Evolutionary conservation across 768 basidiomycete species (phyloP).

Genomic region (Termitomyces sp.): DNA sequence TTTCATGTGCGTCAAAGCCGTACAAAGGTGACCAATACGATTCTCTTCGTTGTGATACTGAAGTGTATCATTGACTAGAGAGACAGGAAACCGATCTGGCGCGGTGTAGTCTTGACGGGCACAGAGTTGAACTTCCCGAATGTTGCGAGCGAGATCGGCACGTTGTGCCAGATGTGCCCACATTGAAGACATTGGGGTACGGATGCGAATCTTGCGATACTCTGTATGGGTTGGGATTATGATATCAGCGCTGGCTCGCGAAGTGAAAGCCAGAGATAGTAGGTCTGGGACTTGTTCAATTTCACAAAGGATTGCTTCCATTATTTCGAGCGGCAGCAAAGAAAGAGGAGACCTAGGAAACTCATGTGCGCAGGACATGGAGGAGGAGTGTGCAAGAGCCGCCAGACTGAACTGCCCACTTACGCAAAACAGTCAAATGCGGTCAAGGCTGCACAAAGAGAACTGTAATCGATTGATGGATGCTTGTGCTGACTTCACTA

Average conservation of each 20-base stretch:
- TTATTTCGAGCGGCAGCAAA: constrained; percentile 33
- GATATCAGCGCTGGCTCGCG: constrained; percentile 27
- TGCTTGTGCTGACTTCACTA: too few species aligned
- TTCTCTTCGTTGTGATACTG: constrained; percentile 15
- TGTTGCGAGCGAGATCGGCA: constrained; percentile 40
- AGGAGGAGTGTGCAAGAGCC: background rate
- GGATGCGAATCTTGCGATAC: constrained; percentile 43
- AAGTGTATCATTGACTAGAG: constrained; percentile 23
- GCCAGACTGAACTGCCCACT: background rate
- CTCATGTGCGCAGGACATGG: background rate
- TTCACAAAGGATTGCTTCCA: constrained; percentile 41
- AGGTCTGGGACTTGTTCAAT: constrained; percentile 36
- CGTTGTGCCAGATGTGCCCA: constrained; percentile 49
- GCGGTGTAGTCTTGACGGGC: constrained; percentile 28
- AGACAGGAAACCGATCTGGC: constrained; percentile 36
- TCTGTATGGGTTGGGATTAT: constrained; percentile 44
- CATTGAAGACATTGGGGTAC: constrained; percentile 30
- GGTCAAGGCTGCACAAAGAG: too few species aligned
- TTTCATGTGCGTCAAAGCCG: constrained; percentile 36
- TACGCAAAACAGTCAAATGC: background rate
- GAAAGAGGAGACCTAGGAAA: background rate
- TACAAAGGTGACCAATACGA: constrained; percentile 29
- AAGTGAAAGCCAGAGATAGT: constrained; percentile 38
- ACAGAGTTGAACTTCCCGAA: constrained; percentile 41
- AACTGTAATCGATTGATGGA: background rate